A percentile compares a stretch with the other conserved stretches of the same genome.
These are phyloP conservation scores for Phytopythium aichiense DNA, from an alignment of 352 stramenopile species.

Conservation along the genomic window DNA sequence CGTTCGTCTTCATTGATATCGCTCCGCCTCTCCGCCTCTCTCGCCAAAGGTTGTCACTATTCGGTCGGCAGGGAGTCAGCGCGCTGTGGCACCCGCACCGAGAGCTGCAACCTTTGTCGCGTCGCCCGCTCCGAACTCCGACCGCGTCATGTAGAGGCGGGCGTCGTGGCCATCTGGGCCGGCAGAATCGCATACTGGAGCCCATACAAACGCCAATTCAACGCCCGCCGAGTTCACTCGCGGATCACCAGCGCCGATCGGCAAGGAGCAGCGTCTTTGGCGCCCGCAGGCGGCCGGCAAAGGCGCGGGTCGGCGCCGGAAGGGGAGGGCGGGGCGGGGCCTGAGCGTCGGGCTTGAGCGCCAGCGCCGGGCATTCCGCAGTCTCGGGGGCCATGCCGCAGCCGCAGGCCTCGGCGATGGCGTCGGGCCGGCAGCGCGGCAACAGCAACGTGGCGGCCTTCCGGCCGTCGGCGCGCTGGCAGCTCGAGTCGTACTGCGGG, in stretches of 20 bases:
- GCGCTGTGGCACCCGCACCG: no score
- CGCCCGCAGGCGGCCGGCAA: not conserved
- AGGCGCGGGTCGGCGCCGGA: not conserved
- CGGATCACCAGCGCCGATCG: not conserved
- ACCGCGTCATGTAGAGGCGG: slow-evolving; percentile 1
- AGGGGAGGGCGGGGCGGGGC: not conserved
- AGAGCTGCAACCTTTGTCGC: not conserved
- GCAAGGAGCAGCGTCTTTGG: not conserved
- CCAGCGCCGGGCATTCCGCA: no score
- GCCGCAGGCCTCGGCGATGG: slow-evolving; percentile 8
- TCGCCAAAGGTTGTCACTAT: no score
- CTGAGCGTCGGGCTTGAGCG: no score
- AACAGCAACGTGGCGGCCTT: slow-evolving; percentile 45
- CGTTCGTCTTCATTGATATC: no score
- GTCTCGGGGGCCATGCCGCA: slow-evolving; percentile 7
- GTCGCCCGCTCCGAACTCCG: not conserved
- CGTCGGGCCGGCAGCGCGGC: slow-evolving; percentile 15
- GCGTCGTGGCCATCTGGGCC: not conserved
- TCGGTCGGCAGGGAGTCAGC: not conserved
- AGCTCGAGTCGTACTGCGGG: slow-evolving; percentile 48
- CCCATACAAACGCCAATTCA: no score
- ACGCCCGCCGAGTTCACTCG: no score
- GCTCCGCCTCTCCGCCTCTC: no score
- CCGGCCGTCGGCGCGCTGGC: slow-evolving; percentile 55
- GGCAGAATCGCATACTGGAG: not conserved